Evolutionary conservation across 257 asterid genomes (phyloP).

Genomic region (Ilex asprella): DNA sequence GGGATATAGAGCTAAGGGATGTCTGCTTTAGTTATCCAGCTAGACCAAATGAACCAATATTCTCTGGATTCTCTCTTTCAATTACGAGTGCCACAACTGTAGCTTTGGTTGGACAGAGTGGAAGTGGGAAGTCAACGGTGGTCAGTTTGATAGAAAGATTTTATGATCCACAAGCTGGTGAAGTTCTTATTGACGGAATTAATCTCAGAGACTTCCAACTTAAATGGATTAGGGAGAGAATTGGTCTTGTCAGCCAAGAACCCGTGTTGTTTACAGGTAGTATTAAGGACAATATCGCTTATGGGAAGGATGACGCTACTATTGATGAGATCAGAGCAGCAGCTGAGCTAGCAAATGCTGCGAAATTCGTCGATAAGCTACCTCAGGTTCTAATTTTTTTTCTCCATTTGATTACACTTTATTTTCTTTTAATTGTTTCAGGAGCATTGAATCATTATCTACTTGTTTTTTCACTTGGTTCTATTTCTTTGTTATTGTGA

Average conservation of each 20-base stretch:
- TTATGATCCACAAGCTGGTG: slow-evolving; percentile 66
- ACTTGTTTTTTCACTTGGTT: no score
- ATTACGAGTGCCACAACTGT: slow-evolving; percentile 52
- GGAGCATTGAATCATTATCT: no score
- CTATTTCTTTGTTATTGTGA: no score
- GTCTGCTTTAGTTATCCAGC: slow-evolving; percentile 61
- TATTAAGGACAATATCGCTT: slow-evolving; percentile 64
- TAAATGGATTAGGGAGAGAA: slow-evolving; percentile 65
- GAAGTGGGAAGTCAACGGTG: slow-evolving; percentile 78
- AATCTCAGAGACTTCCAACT: slow-evolving; percentile 58
- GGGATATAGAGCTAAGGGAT: slow-evolving; percentile 47
- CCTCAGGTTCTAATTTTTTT: slow-evolving; percentile 37
- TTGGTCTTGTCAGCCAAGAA: slow-evolving; percentile 79
- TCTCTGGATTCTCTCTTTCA: slow-evolving; percentile 49
- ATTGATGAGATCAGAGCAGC: slow-evolving; percentile 54
- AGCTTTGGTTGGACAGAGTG: slow-evolving; percentile 79
- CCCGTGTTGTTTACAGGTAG: slow-evolving; percentile 67
- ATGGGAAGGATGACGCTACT: slow-evolving; percentile 63
- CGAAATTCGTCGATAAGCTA: slow-evolving; percentile 56
- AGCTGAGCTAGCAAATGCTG: slow-evolving; percentile 63
- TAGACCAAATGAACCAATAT: slow-evolving; percentile 51
- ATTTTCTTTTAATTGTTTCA: no score
- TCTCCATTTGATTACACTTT: not conserved
- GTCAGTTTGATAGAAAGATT: slow-evolving; percentile 67
- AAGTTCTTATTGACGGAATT: slow-evolving; percentile 49